Percentiles rank a stretch among this genome's conserved stretches.
Conservation (phyloP, 345 rosid species). For the Syzygium aromaticum region DNA sequence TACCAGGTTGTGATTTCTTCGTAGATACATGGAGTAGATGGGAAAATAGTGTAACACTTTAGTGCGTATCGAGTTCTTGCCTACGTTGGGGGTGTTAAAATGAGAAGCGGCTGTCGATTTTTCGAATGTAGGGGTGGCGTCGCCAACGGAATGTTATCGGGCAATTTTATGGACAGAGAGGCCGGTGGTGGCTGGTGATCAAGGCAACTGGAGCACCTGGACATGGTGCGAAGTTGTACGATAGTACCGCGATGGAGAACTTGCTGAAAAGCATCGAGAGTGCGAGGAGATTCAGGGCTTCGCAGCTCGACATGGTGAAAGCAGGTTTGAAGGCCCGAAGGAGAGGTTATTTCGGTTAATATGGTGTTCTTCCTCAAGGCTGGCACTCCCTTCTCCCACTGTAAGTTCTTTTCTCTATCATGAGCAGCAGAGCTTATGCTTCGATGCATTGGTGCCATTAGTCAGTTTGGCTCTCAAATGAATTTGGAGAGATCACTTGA, state of each 20-base stretch:
- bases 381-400: constrained; percentile 95
- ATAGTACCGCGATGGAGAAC: constrained; percentile 87
- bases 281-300: constrained; percentile 78
- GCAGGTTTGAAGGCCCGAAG: constrained; percentile 72
- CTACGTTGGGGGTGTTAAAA: neutral
- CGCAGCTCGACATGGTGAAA: constrained; percentile 84
- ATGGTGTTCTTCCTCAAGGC: constrained; percentile 77
- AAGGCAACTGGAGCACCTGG: constrained; percentile 96
- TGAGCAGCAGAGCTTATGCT: neutral
- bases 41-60: neutral
- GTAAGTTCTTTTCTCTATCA: constrained; percentile 25
- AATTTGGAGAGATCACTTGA: neutral
- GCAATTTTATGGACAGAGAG: constrained; percentile 68
- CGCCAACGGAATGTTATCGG: constrained; percentile 58
- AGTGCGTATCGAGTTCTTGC: neutral
- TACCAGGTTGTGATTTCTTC: neutral
- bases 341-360: constrained; percentile 81
- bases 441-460: neutral
- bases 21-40: neutral
- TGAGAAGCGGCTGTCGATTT: neutral
- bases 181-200: constrained; percentile 79
- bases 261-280: constrained; percentile 73
- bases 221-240: constrained; percentile 90
- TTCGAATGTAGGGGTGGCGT: constrained; percentile 43
- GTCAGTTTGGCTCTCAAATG: neutral